Conservation (phyloP, 148 eudicot species). For the Polygonum maritimum region DNA sequence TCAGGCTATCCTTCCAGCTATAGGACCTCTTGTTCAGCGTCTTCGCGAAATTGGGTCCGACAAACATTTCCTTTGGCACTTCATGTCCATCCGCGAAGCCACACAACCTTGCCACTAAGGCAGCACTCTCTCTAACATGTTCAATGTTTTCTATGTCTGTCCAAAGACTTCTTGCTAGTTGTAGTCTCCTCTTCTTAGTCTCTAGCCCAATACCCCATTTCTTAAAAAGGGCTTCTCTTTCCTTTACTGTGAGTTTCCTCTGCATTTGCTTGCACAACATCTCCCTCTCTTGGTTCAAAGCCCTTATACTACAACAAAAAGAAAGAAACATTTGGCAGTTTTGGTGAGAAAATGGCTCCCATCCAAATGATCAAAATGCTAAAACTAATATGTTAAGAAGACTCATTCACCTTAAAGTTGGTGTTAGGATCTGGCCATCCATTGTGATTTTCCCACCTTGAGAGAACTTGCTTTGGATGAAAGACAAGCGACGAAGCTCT, state of each 20-base stretch:
- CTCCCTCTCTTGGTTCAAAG: constrained; percentile 66
- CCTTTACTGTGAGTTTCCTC: constrained; percentile 51
- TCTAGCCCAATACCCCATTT: constrained; percentile 70
- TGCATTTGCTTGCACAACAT: constrained; percentile 52
- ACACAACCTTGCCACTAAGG: constrained; percentile 60
- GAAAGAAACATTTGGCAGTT: background rate
- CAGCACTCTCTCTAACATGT: constrained; percentile 67
- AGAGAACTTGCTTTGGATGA: constrained; percentile 52
- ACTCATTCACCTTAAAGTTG: constrained; percentile 39
- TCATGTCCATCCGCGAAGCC: constrained; percentile 50
- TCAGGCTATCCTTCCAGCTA: constrained; percentile 37
- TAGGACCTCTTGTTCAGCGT: constrained; percentile 35
- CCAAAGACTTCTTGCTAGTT: constrained; percentile 51
- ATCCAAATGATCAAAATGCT: constrained; percentile 2
- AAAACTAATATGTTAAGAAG: background rate
- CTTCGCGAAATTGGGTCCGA: constrained; percentile 55
- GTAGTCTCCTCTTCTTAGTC: constrained; percentile 65
- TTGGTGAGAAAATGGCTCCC: background rate
- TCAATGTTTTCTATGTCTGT: constrained; percentile 53
- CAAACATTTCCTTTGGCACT: constrained; percentile 73
- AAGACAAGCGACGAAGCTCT: constrained; percentile 73
- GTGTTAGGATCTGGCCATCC: constrained; percentile 48
- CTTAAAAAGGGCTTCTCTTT: constrained; percentile 46
- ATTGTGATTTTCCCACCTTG: constrained; percentile 32
- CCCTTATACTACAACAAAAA: constrained; percentile 32